phyloP scores from a whole-genome alignment of 2,329 filamentous ascomycete species.

The Phyllosticta citrichinensis region DNA sequence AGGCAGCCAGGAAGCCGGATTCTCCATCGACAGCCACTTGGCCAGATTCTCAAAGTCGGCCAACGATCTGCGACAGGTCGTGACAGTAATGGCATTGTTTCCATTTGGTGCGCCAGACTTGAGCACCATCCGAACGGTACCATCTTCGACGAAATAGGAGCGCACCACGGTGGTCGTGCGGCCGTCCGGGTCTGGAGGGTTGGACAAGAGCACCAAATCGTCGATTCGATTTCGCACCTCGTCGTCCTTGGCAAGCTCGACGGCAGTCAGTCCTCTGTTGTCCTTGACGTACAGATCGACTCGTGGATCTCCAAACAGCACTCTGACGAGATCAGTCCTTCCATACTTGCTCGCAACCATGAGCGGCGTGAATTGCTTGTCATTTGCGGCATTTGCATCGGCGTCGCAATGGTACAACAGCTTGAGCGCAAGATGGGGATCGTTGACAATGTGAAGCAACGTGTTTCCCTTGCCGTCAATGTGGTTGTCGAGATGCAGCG shows the following conservation, averaged over 20 bases:
- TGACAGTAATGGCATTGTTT: conserved; percentile 79
- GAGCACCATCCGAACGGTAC: conserved; percentile 80
- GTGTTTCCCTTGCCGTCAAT: conserved; percentile 90
- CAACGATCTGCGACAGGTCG: conserved; percentile 80
- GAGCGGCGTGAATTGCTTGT: conserved; percentile 85
- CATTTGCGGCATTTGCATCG: conserved; percentile 93
- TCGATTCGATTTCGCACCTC: conserved; percentile 95
- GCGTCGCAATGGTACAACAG: conserved; percentile 80
- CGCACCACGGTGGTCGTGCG: conserved; percentile 87
- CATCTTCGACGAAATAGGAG: conserved; percentile 95
- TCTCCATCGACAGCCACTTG: conserved; percentile 73
- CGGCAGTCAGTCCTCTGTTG: conserved; percentile 77
- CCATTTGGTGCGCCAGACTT: conserved; percentile 87
- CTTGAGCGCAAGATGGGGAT: conserved; percentile 62
- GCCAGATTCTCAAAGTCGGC: conserved; percentile 86
- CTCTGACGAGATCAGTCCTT: conserved; percentile 82
- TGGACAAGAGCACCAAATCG: conserved; percentile 74
- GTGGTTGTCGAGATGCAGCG: conserved; percentile 86
- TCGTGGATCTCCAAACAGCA: conserved; percentile 75
- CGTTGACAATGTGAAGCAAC: conserved; percentile 88
- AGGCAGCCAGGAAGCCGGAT: conserved; percentile 92
- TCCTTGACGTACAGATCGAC: conserved; percentile 82
- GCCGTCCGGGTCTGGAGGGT: conserved; percentile 55
- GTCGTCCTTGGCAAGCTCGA: conserved; percentile 95
- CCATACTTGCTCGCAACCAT: conserved; percentile 99